These are phyloP conservation scores for Syzygium syzygioides DNA, from an alignment of 441 rosid species.

Conservation along the genomic window DNA sequence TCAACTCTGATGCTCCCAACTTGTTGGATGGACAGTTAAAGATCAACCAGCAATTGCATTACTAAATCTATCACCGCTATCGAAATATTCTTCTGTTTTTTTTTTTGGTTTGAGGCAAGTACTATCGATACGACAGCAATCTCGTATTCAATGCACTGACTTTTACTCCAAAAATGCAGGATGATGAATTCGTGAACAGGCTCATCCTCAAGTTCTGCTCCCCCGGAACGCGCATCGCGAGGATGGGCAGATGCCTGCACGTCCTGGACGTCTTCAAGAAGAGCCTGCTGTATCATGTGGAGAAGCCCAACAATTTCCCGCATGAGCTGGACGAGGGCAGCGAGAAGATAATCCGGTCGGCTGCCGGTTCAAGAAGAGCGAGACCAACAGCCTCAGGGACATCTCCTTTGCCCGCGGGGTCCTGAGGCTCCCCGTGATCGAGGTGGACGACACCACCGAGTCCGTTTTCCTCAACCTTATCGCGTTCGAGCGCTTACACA, in stretches of 20 bases:
- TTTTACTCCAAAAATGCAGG: background rate
- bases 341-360: background rate
- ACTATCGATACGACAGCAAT: background rate
- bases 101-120: background rate
- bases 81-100: too few relatives aligned
- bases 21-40: background rate
- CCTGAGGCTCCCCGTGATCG: background rate
- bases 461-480: background rate
- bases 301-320: background rate
- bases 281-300: background rate
- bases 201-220: background rate
- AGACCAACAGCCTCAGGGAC: background rate
- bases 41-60: background rate
- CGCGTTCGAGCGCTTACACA: background rate
- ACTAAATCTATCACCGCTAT: background rate
- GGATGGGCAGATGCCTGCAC: background rate
- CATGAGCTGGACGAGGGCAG: background rate
- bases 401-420: background rate
- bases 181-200: background rate
- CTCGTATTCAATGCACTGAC: background rate
- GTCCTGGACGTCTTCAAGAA: background rate
- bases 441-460: background rate
- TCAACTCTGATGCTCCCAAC: background rate
- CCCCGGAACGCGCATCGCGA: accelerated
- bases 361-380: background rate